These are phyloP conservation scores for Aspergillus fumigatus DNA, from an alignment of 2,329 filamentous ascomycete species.

Conservation along the genomic window DNA sequence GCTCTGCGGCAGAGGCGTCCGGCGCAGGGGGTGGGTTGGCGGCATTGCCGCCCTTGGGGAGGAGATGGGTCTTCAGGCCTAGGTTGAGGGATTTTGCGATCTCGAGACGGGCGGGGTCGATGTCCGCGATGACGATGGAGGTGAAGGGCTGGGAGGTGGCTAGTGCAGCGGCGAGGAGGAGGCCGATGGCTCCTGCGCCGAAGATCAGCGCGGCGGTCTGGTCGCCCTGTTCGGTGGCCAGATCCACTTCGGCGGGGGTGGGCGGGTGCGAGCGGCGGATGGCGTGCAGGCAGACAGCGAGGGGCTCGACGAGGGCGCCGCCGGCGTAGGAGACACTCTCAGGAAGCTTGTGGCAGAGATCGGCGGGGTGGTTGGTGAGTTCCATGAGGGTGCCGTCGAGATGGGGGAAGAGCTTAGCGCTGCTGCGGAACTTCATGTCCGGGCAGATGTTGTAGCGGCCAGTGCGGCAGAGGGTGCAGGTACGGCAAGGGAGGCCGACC, in stretches of 20 bases:
- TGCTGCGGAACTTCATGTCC: conserved; percentile 54
- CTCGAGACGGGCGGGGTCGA: conserved; percentile 52
- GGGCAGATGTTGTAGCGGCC: conserved; percentile 61
- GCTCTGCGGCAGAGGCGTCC: conserved; percentile 29
- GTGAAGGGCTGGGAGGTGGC: conserved; percentile 51
- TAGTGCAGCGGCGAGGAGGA: conserved; percentile 56
- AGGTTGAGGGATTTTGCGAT: conserved; percentile 47
- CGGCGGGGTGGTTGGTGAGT: conserved; percentile 57
- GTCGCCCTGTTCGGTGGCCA: conserved; percentile 39
- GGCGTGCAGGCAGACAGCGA: conserved; percentile 59
- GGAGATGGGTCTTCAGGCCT: conserved; percentile 33
- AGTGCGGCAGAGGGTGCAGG: conserved; percentile 51
- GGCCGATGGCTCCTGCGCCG: conserved; percentile 58
- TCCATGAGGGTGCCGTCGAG: conserved; percentile 62
- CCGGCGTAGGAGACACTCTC: conserved; percentile 50
- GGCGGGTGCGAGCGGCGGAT: conserved; percentile 51
- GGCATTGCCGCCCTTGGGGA: conserved; percentile 26
- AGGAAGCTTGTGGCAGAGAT: conserved; percentile 57
- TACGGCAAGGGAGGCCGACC: conserved; percentile 79
- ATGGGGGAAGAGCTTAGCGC: conserved; percentile 58
- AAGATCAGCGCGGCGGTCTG: conserved; percentile 52
- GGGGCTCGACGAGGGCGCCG: conserved; percentile 57
- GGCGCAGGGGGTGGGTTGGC: conserved; percentile 26
- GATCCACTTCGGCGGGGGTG: conserved; percentile 27
- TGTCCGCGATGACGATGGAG: conserved; percentile 57